A percentile compares a stretch with the other conserved stretches of the same genome.
Conservation (phyloP, 345 rosid genomes). For the Turritis glabra region DNA sequence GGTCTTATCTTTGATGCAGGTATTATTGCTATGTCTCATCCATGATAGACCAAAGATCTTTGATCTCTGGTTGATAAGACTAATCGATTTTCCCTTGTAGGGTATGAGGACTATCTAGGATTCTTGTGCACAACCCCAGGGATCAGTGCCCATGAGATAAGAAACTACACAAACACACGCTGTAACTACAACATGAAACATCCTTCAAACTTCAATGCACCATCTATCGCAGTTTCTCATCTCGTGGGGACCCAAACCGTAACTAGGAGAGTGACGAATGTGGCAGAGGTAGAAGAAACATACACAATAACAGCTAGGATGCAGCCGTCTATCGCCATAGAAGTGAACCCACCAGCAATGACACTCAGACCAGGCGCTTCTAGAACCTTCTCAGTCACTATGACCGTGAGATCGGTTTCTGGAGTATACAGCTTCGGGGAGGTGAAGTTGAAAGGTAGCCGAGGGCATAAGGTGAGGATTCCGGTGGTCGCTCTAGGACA, state of each 20-base stretch:
- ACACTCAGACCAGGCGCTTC: slow-evolving; percentile 74
- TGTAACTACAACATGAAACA: slow-evolving; percentile 82
- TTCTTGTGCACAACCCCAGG: slow-evolving; percentile 97
- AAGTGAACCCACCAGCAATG: slow-evolving; percentile 81
- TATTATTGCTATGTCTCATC: slow-evolving; percentile 24
- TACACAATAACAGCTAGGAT: slow-evolving; percentile 74
- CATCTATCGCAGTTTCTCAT: slow-evolving; percentile 81
- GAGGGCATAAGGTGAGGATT: slow-evolving; percentile 88
- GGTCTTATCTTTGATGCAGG: slow-evolving; percentile 94
- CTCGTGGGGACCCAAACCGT: slow-evolving; percentile 67
- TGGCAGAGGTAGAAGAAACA: slow-evolving; percentile 74
- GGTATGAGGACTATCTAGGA: slow-evolving; percentile 87
- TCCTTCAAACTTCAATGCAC: slow-evolving; percentile 83
- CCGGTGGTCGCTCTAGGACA: slow-evolving; percentile 85
- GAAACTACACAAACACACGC: slow-evolving; percentile 65
- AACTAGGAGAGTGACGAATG: slow-evolving; percentile 76
- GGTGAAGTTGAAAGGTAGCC: slow-evolving; percentile 82
- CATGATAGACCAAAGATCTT: slow-evolving; percentile 4
- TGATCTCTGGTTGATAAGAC: background rate
- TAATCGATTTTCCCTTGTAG: slow-evolving; percentile 36
- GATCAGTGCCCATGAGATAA: slow-evolving; percentile 67
- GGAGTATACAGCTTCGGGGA: slow-evolving; percentile 89
- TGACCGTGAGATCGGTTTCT: slow-evolving; percentile 63
- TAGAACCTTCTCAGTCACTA: slow-evolving; percentile 61
- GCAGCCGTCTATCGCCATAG: slow-evolving; percentile 84